Evolutionary conservation across 2,329 filamentous ascomycete genomes (phyloP), one percentile per base, ranked within the genome.

Genomic region (Juglanconis sp.): DNA sequence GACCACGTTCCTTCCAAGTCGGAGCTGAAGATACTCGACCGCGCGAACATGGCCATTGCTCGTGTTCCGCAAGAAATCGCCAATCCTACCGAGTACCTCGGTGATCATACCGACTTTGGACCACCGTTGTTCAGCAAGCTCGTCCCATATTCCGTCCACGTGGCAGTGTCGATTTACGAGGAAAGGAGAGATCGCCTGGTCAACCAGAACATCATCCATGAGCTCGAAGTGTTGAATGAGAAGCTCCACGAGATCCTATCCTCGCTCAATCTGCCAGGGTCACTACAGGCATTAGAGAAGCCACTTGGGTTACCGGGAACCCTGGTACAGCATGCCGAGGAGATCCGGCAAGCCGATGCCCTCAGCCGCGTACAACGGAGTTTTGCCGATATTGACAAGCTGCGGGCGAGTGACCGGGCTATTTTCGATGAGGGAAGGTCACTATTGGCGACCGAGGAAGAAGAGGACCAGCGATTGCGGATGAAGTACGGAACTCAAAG

Each of bases 131-230:
- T 99, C 71, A 86, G 90, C 2, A 95, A 94, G 68, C 82, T 99
- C 1, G 95, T 99, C 0, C 95, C 95, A 0, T 98, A 97, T 71
- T 92, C 93, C 0, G 95, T 98, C 0, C 95, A 99, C 69, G 85
- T 98, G 53, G 95, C 95, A 7, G 91, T 93, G 1, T 96, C 92
- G 52, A 96, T 98, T 38, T 99, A 99, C 70, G 92, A 92, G 58
- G 93, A 98, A 70, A 85, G 93, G 13, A 84, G 93, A 60, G 93
- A 99, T 72, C 85, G 92, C n/a, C 79, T 96, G 60, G 88, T 99
- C 48, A 96, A 95, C 70, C 90, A 91, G 66, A 90, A 86, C 54
- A 91, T 98, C 36, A 89, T 97, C 53, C 87, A 89, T 32, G 89
- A 96, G 69, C 78, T 98, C 4, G 93, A 98, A 68, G 82, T 80